Percentiles rank a stretch among this genome's conserved stretches.
Conservation (phyloP, 2,329 filamentous ascomycete genomes). For the Penicillium fuscoglaucum region DNA sequence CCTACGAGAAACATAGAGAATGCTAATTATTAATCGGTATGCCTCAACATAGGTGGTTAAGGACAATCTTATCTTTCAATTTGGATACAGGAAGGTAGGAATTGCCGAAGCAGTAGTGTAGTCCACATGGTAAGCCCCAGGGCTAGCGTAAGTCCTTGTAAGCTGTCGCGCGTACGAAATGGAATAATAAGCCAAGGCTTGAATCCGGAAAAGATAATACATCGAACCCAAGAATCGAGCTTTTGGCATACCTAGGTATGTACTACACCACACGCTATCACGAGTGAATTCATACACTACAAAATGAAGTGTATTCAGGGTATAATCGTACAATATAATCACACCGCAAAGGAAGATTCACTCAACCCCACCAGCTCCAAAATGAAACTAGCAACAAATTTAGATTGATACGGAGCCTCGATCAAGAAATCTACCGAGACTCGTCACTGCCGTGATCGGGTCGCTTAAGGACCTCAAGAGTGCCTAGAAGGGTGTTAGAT, state of each 20-base stretch:
- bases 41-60: neutral
- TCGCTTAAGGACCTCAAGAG: slow-evolving; percentile 39
- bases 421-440: slow-evolving; percentile 13
- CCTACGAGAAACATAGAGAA: neutral
- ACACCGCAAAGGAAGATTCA: slow-evolving; percentile 14
- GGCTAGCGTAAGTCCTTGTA: neutral
- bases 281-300: neutral
- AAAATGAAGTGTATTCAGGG: slow-evolving; percentile 29
- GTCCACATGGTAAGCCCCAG: no score
- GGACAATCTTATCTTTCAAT: neutral
- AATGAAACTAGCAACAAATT: neutral
- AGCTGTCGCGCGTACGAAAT: neutral
- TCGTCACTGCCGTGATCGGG: slow-evolving; percentile 18
- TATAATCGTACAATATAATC: slow-evolving; percentile 33
- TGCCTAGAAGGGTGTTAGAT: slow-evolving; percentile 23
- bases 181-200: neutral
- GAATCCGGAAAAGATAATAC: neutral
- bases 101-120: neutral
- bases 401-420: neutral
- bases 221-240: neutral
- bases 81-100: neutral
- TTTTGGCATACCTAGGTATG: neutral
- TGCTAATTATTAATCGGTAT: neutral
- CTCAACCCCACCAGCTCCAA: neutral
- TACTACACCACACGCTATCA: neutral